Evolutionary conservation across 345 rosid genomes (phyloP).

Genomic region (Pistacia integerrima): DNA sequence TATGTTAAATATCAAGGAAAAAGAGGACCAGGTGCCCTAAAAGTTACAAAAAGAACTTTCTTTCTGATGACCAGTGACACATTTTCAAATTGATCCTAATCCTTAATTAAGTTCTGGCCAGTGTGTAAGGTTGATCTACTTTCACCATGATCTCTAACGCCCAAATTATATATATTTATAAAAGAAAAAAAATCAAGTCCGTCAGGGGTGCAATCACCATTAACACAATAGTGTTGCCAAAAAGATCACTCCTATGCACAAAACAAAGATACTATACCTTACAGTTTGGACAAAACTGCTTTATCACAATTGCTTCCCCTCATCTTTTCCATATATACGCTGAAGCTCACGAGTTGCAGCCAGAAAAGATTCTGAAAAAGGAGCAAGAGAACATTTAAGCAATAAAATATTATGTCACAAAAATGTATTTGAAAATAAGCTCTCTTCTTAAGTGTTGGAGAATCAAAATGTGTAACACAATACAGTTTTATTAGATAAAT

Average conservation of each 20-base stretch:
- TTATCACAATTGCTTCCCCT: constrained; percentile 34
- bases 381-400: constrained; percentile 8
- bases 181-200: constrained; percentile 15
- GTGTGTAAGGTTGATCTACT: constrained; percentile 11
- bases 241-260: constrained; percentile 35
- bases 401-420: neutral
- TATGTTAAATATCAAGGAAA: neutral
- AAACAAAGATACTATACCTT: constrained; percentile 38
- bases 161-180: constrained; percentile 13
- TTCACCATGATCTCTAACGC: constrained; percentile 19
- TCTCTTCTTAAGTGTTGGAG: neutral
- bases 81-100: constrained; percentile 25
- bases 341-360: constrained; percentile 67
- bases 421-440: neutral
- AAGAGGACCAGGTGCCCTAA: neutral
- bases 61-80: constrained; percentile 11
- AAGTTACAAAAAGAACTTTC: constrained; percentile 3
- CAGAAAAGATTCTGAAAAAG: constrained; percentile 43
- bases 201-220: constrained; percentile 19
- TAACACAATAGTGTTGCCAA: constrained; percentile 25
- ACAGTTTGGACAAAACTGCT: constrained; percentile 28
- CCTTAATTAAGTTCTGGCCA: constrained; percentile 10
- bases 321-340: constrained; percentile 60
- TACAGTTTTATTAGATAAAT: neutral
- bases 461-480: constrained; percentile 7